Evolutionary conservation across 257 asterid species (phyloP).

Genomic region (Plantago elongata): DNA sequence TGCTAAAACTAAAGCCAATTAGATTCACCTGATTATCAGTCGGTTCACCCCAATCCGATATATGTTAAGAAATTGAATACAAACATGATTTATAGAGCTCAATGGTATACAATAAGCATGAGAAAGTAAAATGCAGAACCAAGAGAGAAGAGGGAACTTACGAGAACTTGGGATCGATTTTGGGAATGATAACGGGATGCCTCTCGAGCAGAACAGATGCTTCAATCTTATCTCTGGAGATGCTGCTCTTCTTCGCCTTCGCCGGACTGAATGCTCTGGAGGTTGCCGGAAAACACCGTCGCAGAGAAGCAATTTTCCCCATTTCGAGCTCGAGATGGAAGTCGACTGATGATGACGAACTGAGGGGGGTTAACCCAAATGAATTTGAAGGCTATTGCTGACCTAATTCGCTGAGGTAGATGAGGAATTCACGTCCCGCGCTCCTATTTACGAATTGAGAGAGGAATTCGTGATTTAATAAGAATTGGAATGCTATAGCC

Average conservation of each 20-base stretch:
- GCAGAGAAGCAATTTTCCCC: constrained; percentile 41
- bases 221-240: constrained; percentile 41
- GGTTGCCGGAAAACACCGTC: constrained; percentile 24
- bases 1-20: too few species aligned
- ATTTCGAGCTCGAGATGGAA: constrained; percentile 26
- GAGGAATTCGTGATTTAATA: too few species aligned
- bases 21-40: too few species aligned
- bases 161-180: constrained; percentile 91
- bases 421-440: too few species aligned
- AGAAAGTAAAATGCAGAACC: neutral
- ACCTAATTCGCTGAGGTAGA: too few species aligned
- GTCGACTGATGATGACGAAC: neutral
- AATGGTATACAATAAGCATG: neutral
- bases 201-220: constrained; percentile 86
- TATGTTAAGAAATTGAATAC: neutral
- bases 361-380: too few species aligned
- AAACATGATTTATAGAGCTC: too few species aligned
- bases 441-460: too few species aligned
- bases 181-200: constrained; percentile 77
- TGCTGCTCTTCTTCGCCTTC: constrained; percentile 28
- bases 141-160: constrained; percentile 24
- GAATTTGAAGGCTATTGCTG: too few species aligned
- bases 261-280: constrained; percentile 48
- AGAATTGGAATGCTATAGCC: too few species aligned
- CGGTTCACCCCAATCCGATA: too few species aligned